Base-by-base conservation (phyloP, 352 stramenopile genomes). In the Pseudoperonospora humuli region DNA sequence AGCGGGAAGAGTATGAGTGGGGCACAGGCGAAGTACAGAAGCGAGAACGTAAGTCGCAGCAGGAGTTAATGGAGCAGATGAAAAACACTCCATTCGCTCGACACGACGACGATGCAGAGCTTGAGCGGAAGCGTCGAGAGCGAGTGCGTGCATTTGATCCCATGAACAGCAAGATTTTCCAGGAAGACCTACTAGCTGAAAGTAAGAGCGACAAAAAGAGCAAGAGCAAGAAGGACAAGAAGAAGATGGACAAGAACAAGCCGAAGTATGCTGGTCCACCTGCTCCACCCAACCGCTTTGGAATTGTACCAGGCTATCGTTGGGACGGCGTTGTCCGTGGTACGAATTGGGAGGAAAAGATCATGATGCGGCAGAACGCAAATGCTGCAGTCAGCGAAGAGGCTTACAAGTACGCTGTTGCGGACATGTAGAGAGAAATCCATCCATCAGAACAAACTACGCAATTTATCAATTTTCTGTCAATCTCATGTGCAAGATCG, bases 281-380 rank as follows among this genome's bases (percentile, higher is more conserved):
- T n/a, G 73, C 80, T 13, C 76, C 75, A 18, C 65, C 75, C 20
- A 92, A 92, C 41, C 77, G 80, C 20, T 95, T 97, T 55, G 73
- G 78, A 32, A 97, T 98, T 39, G 43, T 59, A 19, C 95, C 96
- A 18, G 96, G 96, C 15, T 98, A 98, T 68, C 82, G 95, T n/a
- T 99, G 96, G 96, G 95, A 99, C 64, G 96, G 95, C 21, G 83
- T 98, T 35, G 95, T 98, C 54, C 79, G 95, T 11, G 87, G 95
- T 20, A 98, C 96, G 45, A 92, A 86, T 18, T 99, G 96, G 76
- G 96, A 98, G 50, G 84, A 96, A 42, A 95, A 91, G 59, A 64
- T 97, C 0, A 69, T 98, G 58, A 70, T 86, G 46, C 67, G 68
- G n/a, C 61, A 79, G 48, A 93, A 89, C 50, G 64, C 64, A 1